Evolutionary conservation across 352 stramenopile species (phyloP).

Genomic region (Pythium dissimile): DNA sequence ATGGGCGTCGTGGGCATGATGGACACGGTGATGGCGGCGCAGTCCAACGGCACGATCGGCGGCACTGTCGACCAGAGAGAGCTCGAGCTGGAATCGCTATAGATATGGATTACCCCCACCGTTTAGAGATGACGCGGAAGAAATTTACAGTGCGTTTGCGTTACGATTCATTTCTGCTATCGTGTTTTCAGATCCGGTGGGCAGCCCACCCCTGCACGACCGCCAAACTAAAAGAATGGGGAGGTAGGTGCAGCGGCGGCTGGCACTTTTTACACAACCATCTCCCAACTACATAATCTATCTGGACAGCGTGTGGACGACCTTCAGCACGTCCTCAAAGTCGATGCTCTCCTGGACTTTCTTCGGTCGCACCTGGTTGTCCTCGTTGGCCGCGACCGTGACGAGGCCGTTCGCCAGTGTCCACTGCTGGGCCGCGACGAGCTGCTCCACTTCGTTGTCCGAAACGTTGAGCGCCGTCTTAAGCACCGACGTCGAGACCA

Average conservation of each 20-base stretch:
- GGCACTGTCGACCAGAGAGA: constrained; percentile 18
- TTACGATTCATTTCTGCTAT: constrained; percentile 12
- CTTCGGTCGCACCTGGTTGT: constrained; percentile 86
- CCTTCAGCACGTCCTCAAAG: constrained; percentile 84
- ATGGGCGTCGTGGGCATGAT: constrained; percentile 85
- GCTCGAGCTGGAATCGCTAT: constrained; percentile 21
- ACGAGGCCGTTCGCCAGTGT: constrained; percentile 49
- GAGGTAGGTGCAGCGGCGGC: no score
- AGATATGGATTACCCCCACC: constrained; percentile 11
- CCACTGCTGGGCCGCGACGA: constrained; percentile 69
- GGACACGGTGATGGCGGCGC: constrained; percentile 85
- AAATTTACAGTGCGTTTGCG: constrained; percentile 19
- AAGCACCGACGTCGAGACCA: constrained; percentile 53
- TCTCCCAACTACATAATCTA: constrained; percentile 42
- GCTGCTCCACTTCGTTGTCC: constrained; percentile 55
- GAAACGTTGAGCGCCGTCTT: constrained; percentile 66
- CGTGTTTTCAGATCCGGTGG: background rate
- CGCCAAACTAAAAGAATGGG: background rate
- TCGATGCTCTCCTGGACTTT: constrained; percentile 87
- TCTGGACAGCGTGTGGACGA: constrained; percentile 84
- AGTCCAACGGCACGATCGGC: constrained; percentile 58
- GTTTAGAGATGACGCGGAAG: background rate
- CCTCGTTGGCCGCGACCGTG: constrained; percentile 62
- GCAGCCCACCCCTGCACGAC: background rate
- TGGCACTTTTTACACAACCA: background rate